These are phyloP conservation scores for Physcomitrium patens DNA, from an alignment of 225 moss, liverwort and hornwort genomes.

Conservation along the genomic window DNA sequence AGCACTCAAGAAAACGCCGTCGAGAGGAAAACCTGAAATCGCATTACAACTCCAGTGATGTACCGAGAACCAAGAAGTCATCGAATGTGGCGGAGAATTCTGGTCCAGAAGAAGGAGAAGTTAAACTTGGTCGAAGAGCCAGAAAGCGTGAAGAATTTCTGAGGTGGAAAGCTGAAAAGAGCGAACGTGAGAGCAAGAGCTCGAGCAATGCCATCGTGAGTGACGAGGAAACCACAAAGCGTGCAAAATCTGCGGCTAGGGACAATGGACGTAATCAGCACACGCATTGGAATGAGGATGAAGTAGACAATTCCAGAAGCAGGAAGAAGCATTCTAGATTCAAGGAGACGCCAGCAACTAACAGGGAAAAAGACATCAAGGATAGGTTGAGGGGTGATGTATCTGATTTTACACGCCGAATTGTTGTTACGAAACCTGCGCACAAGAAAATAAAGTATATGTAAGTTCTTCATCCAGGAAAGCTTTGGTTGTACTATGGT, in stretches of 20 bases:
- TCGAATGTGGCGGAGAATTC: conserved; percentile 37
- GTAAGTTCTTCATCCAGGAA: conserved; percentile 41
- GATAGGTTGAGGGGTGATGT: conserved; percentile 33
- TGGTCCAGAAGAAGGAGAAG: conserved; percentile 54
- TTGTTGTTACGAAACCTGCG: conserved; percentile 68
- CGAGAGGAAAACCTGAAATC: conserved; percentile 28
- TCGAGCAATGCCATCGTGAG: conserved; percentile 5
- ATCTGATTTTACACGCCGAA: conserved; percentile 43
- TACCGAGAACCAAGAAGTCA: conserved; percentile 28
- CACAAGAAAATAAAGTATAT: conserved; percentile 84
- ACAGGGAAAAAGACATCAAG: conserved; percentile 26
- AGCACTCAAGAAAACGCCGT: conserved; percentile 45
- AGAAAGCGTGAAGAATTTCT: conserved; percentile 37
- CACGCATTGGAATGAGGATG: conserved; percentile 28
- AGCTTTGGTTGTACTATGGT: background rate
- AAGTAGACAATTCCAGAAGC: conserved; percentile 32
- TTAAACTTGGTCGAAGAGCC: conserved; percentile 51
- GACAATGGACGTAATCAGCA: conserved; percentile 32
- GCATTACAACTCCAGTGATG: conserved; percentile 19
- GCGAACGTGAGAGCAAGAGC: conserved; percentile 26
- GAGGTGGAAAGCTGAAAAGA: conserved; percentile 41
- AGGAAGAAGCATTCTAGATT: conserved; percentile 48
- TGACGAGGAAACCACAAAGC: conserved; percentile 12
- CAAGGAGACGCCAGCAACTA: conserved; percentile 34
- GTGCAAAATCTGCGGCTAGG: conserved; percentile 27